These are phyloP conservation scores for Artemisia tridentata DNA, from an alignment of 129 eudicot genomes.

Conservation along the genomic window DNA sequence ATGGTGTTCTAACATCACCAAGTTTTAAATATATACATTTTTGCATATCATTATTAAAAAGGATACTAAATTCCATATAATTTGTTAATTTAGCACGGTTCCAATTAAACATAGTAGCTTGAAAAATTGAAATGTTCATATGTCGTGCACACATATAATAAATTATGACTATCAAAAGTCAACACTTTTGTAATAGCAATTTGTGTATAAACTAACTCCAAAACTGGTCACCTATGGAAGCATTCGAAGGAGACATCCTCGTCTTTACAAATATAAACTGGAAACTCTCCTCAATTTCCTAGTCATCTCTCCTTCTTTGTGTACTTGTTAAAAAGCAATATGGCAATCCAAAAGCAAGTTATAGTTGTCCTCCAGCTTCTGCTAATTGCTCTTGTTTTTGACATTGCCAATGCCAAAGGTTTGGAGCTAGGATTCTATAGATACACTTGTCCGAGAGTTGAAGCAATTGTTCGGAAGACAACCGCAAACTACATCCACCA, in stretches of 20 bases:
- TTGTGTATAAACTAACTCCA: background rate
- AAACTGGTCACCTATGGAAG: background rate
- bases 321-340: slow-evolving; percentile 1
- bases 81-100: background rate
- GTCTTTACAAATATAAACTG: slow-evolving; percentile 7
- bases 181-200: background rate
- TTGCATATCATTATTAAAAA: no score
- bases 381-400: slow-evolving; percentile 25
- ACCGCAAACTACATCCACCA: slow-evolving; percentile 30
- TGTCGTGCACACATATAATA: background rate
- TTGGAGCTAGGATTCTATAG: slow-evolving; percentile 37
- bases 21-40: background rate
- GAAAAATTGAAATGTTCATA: background rate
- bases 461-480: slow-evolving; percentile 33
- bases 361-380: slow-evolving; percentile 30
- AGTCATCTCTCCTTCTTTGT: slow-evolving; percentile 9
- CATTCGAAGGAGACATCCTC: background rate
- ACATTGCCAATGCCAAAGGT: slow-evolving; percentile 30
- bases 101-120: background rate
- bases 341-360: slow-evolving; percentile 18
- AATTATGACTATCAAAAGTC: background rate
- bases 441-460: slow-evolving; percentile 50
- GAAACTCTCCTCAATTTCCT: background rate
- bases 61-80: no score
- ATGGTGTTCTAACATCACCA: background rate